Percentiles rank a stretch among this genome's conserved stretches.
Evolutionary conservation across 2,329 filamentous ascomycete species (phyloP).

Genomic region (Neoscytalidium dimidiatum): DNA sequence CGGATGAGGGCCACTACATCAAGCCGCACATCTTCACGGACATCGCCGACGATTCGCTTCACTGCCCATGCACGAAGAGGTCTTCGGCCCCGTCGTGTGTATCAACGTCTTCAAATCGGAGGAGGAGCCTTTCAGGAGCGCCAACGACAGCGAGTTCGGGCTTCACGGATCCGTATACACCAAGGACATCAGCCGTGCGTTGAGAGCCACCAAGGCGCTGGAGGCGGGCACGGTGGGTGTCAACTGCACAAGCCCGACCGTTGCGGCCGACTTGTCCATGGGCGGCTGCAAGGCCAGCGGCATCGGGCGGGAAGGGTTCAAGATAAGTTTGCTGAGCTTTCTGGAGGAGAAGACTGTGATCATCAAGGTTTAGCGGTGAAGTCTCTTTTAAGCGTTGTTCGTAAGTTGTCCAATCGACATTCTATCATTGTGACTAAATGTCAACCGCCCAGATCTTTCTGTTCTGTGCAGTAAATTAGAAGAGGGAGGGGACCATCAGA

Average conservation of each 20-base stretch:
- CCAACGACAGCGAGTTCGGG: slow-evolving; percentile 42
- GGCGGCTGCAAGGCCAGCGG: slow-evolving; percentile 44
- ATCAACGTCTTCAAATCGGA: slow-evolving; percentile 40
- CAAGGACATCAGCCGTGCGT: slow-evolving; percentile 38
- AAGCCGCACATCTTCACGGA: slow-evolving; percentile 50
- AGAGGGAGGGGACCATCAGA: no score
- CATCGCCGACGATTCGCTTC: slow-evolving; percentile 42
- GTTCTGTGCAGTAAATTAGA: no score
- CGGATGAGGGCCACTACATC: slow-evolving; percentile 37
- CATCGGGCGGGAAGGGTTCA: slow-evolving; percentile 36
- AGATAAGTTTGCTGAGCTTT: slow-evolving; percentile 33
- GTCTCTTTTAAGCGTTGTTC: no score
- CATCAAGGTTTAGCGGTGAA: slow-evolving; percentile 26
- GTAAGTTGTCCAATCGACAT: no score
- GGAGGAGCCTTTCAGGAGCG: slow-evolving; percentile 35
- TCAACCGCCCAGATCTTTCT: no score
- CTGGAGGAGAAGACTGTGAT: slow-evolving; percentile 38
- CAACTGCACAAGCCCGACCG: slow-evolving; percentile 40
- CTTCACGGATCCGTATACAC: slow-evolving; percentile 40
- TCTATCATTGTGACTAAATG: no score
- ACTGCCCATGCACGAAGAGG: slow-evolving; percentile 36
- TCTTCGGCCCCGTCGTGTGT: slow-evolving; percentile 41
- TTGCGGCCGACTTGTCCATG: slow-evolving; percentile 40
- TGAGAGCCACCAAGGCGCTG: slow-evolving; percentile 42
- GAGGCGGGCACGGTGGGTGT: slow-evolving; percentile 44